Conservation (phyloP, 2,329 filamentous ascomycete species). For the Blastomyces silverae region DNA sequence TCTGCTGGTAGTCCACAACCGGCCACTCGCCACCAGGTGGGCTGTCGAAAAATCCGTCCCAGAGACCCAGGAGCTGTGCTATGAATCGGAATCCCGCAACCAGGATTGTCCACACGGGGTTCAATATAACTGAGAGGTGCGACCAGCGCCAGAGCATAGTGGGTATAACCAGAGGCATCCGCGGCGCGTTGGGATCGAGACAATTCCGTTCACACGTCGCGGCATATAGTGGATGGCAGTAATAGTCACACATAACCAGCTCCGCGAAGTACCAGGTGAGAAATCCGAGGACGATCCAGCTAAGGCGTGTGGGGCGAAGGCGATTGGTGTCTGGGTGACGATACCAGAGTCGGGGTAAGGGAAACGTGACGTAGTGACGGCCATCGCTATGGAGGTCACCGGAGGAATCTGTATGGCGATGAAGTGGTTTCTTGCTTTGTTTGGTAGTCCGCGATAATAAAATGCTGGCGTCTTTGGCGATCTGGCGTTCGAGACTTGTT, state of each 20-base stretch:
- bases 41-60: conserved; percentile 39
- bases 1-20: not conserved
- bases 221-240: conserved; percentile 47
- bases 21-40: conserved; percentile 5
- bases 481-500: conserved; percentile 34
- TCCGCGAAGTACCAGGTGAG: conserved; percentile 47
- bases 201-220: conserved; percentile 46
- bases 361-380: conserved; percentile 30
- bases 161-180: conserved; percentile 50
- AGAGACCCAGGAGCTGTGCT: conserved; percentile 36
- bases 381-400: conserved; percentile 27
- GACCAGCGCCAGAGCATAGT: conserved; percentile 49
- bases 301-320: conserved; percentile 34
- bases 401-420: conserved; percentile 16
- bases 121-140: conserved; percentile 27
- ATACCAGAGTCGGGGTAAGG: conserved; percentile 35
- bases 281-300: conserved; percentile 37
- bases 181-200: conserved; percentile 47
- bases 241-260: conserved; percentile 45
- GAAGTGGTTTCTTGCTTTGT: conserved; percentile 17
- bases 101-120: conserved; percentile 27
- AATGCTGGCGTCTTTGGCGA: conserved; percentile 26
- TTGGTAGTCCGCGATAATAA: conserved; percentile 18
- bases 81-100: conserved; percentile 30
- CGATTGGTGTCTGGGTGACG: conserved; percentile 27